Conservation (phyloP, 257 asterid genomes). For the Jaltomata sinuosa region DNA sequence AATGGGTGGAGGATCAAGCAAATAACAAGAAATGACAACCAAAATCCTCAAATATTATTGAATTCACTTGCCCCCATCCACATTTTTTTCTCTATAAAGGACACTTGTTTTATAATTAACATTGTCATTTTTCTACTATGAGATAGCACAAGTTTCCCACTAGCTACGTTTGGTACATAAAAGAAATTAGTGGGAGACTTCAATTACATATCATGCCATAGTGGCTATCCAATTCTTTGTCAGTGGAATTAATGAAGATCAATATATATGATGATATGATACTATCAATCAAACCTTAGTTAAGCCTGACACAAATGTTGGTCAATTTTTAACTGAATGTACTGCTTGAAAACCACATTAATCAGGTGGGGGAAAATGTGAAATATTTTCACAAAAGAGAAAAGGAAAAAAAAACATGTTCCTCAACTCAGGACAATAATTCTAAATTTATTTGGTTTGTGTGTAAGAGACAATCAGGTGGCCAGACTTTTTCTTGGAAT, state of each 20-base stretch:
- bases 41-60: slow-evolving; percentile 12
- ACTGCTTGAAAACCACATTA: neutral
- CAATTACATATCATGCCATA: neutral
- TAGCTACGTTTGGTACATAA: neutral
- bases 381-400: neutral
- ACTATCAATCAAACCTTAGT: neutral
- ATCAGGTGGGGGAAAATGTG: neutral
- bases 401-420: neutral
- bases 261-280: neutral
- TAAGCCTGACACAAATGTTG: neutral
- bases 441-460: neutral
- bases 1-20: slow-evolving; percentile 8
- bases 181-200: neutral
- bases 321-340: neutral
- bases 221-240: neutral
- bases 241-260: neutral
- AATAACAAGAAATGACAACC: neutral
- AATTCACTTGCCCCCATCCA: neutral
- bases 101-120: neutral
- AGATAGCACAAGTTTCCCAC: neutral
- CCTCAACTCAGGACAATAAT: neutral
- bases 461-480: neutral
- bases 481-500: neutral
- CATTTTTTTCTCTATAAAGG: neutral
- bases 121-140: neutral